Conservation (phyloP, 2,329 filamentous ascomycete genomes). For the Periglandula ipomoeae region DNA sequence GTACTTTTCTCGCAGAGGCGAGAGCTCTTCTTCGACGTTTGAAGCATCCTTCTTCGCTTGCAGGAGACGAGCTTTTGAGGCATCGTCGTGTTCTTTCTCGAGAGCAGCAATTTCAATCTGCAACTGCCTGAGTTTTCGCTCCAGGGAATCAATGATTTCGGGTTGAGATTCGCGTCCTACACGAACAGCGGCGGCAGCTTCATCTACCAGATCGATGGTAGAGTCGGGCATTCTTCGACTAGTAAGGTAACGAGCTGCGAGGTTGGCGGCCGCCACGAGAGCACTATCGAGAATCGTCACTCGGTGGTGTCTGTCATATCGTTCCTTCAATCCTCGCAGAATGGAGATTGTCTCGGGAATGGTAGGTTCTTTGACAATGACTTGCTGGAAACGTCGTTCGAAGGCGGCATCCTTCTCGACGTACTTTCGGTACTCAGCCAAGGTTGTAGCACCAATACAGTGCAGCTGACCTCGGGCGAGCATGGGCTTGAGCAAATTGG, state of each 20-base stretch:
- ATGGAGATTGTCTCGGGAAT: constrained; percentile 92
- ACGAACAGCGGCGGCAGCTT: constrained; percentile 91
- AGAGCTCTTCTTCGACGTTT: constrained; percentile 88
- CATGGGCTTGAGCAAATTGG: constrained; percentile 97
- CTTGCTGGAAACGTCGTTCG: constrained; percentile 97
- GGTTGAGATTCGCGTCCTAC: constrained; percentile 95
- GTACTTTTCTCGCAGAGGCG: constrained; percentile 90
- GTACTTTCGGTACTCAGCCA: constrained; percentile 95
- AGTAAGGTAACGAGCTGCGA: constrained; percentile 90
- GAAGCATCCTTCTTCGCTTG: constrained; percentile 84
- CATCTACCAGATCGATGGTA: constrained; percentile 91
- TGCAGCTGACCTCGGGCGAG: constrained; percentile 91
- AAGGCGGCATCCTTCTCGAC: constrained; percentile 98
- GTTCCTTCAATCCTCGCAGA: constrained; percentile 94
- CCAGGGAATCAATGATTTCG: constrained; percentile 88
- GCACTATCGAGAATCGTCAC: constrained; percentile 93
- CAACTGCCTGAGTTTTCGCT: constrained; percentile 80
- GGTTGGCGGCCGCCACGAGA: constrained; percentile 81
- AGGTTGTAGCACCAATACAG: constrained; percentile 94
- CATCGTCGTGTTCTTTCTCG: constrained; percentile 88
- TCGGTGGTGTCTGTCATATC: constrained; percentile 96
- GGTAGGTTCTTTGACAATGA: constrained; percentile 87
- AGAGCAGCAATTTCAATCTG: constrained; percentile 97
- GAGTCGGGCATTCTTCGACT: constrained; percentile 87
- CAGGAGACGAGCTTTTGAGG: constrained; percentile 72